These are phyloP conservation scores for Apophysomyces variabilis DNA, from an alignment of 371 early-diverging fungal species.

Conservation along the genomic window DNA sequence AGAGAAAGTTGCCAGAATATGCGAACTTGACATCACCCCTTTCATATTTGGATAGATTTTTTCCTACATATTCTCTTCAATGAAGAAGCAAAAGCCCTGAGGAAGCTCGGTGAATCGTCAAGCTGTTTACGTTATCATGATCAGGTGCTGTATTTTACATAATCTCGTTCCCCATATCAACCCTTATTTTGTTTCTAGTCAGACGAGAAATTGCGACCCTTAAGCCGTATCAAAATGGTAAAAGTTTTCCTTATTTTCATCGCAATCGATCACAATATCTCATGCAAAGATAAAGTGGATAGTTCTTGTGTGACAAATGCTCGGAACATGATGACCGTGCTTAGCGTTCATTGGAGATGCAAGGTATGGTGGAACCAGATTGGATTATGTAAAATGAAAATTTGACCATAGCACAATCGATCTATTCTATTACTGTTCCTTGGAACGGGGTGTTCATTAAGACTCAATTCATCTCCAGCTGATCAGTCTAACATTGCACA, in stretches of 20 bases:
- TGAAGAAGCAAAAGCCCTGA: neutral
- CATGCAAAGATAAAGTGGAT: neutral
- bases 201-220: neutral
- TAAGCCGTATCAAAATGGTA: neutral
- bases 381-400: too few species aligned
- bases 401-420: too few species aligned
- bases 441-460: too few species aligned
- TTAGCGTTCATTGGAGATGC: too few species aligned
- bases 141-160: neutral
- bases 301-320: neutral
- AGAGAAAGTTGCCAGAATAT: too few species aligned
- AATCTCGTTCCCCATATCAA: neutral
- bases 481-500: too few species aligned
- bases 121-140: neutral
- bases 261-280: neutral
- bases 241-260: constrained; percentile 8
- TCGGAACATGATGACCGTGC: too few species aligned
- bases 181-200: neutral
- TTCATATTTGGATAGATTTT: neutral
- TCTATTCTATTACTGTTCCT: too few species aligned
- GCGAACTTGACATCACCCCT: too few species aligned
- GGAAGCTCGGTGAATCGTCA: neutral
- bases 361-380: too few species aligned
- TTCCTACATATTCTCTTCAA: neutral
- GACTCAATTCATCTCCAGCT: too few species aligned